Conservation (phyloP, 169 alveolate genomes). For the Besnoitia besnoiti region DNA sequence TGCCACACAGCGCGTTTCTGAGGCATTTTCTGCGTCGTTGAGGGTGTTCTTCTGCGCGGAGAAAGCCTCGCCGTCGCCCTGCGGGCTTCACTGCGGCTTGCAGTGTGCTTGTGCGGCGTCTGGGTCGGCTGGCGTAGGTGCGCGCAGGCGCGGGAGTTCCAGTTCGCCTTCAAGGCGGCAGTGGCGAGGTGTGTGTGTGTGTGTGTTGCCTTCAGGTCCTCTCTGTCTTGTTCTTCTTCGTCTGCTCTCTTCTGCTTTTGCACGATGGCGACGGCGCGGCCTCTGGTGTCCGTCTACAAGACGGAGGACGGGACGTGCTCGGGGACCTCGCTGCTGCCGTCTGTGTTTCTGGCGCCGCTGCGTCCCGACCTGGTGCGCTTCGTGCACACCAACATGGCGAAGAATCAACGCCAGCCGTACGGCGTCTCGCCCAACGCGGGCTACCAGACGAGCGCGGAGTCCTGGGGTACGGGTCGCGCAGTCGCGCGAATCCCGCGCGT, state of each 20-base stretch:
- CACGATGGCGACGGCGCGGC: constrained; percentile 68
- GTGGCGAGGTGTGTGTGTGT: too few relatives aligned
- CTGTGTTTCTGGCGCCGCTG: constrained; percentile 89
- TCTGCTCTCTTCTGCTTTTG: neutral
- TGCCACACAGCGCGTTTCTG: too few relatives aligned
- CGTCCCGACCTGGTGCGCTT: constrained; percentile 96
- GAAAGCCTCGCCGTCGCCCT: too few relatives aligned
- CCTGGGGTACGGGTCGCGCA: constrained; percentile 93
- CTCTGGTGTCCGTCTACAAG: constrained; percentile 69
- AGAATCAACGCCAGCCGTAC: constrained; percentile 96
- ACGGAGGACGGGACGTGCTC: constrained; percentile 46
- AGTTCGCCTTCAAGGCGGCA: too few relatives aligned
- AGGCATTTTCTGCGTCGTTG: too few relatives aligned
- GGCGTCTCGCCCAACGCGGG: constrained; percentile 91
- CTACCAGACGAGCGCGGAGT: constrained; percentile 97
- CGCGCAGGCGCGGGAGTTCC: too few relatives aligned
- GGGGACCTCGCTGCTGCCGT: constrained; percentile 60
- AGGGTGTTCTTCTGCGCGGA: too few relatives aligned
- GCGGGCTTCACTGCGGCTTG: too few relatives aligned
- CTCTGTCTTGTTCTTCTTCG: neutral
- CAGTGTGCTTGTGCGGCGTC: too few relatives aligned
- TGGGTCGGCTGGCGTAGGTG: too few relatives aligned
- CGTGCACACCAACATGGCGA: constrained; percentile 93
- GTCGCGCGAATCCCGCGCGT: constrained; percentile 99
- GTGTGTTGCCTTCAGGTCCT: neutral